Percentiles rank a stretch among this genome's conserved stretches.
Evolutionary conservation across 176 grass and related monocot genomes (phyloP).

Genomic region (Leersia perrieri): DNA sequence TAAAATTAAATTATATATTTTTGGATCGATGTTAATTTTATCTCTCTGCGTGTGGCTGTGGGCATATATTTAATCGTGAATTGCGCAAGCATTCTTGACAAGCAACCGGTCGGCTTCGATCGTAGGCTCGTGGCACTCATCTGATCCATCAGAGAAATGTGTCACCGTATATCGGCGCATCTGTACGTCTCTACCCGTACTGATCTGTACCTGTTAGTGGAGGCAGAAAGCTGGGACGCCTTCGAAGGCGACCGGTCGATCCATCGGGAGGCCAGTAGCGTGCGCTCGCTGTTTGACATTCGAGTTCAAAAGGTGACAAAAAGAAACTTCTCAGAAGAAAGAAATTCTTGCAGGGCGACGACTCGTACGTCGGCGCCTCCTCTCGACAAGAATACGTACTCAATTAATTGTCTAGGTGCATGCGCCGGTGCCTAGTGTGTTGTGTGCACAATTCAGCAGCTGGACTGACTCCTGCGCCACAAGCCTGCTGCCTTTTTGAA

Average conservation of each 20-base stretch:
- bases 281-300: constrained; percentile 38
- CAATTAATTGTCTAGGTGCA: constrained; percentile 3
- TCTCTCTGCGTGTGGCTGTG: too few species aligned
- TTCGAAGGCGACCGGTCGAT: constrained; percentile 43
- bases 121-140: constrained; percentile 9
- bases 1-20: too few species aligned
- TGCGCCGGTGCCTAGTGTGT: not conserved
- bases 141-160: too few species aligned
- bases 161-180: not conserved
- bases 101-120: constrained; percentile 1
- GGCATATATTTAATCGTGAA: too few species aligned
- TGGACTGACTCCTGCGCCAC: constrained; percentile 14
- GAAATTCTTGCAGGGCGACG: not conserved
- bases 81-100: too few species aligned
- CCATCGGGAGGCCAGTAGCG: not conserved
- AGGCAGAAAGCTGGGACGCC: constrained; percentile 49
- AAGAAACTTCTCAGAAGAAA: not conserved
- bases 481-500: constrained; percentile 3
- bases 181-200: not conserved
- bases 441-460: constrained; percentile 45
- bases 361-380: not conserved
- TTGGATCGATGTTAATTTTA: too few species aligned
- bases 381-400: not conserved
- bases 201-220: constrained; percentile 55
- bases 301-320: constrained; percentile 37